Percentiles rank a stretch among this genome's conserved stretches.
Conservation (phyloP, 169 alveolate species). For the Eimeria maxima region DNA sequence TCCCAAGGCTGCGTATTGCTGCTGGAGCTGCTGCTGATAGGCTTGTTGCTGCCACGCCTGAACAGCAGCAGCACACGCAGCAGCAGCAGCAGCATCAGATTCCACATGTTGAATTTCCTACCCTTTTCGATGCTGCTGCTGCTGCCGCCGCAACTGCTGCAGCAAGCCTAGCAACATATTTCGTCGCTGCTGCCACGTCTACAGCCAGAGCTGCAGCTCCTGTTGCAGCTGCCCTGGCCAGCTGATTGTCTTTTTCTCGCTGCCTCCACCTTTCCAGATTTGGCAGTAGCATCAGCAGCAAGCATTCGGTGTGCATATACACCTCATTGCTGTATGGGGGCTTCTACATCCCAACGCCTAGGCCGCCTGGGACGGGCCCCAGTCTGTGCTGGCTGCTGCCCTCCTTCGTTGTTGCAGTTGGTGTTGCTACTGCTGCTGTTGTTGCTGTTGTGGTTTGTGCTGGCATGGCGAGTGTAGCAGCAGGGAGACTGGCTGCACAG, state of each 20-base stretch:
- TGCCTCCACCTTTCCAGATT: background rate
- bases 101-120: slow-evolving; percentile 10
- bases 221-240: slow-evolving; percentile 5
- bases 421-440: slow-evolving; percentile 10
- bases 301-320: slow-evolving; percentile 1
- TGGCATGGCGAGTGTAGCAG: slow-evolving; percentile 24
- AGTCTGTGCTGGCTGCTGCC: background rate
- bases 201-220: background rate
- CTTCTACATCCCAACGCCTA: slow-evolving; percentile 67
- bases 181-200: slow-evolving; percentile 1
- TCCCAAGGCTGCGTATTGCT: slow-evolving; percentile 62
- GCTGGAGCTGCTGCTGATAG: slow-evolving; percentile 76
- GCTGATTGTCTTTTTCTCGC: background rate
- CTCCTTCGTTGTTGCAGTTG: background rate
- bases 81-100: slow-evolving; percentile 58
- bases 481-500: slow-evolving; percentile 8
- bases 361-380: slow-evolving; percentile 33
- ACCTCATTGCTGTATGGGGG: slow-evolving; percentile 34
- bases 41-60: slow-evolving; percentile 76
- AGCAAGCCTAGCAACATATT: background rate
- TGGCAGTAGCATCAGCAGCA: slow-evolving; percentile 36
- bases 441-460: background rate
- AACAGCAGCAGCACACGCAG: slow-evolving; percentile 77
- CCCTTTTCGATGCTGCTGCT: slow-evolving; percentile 67
- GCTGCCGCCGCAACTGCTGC: slow-evolving; percentile 42